These are phyloP conservation scores for Pythium biforme DNA, from an alignment of 352 stramenopile genomes.

Conservation along the genomic window DNA sequence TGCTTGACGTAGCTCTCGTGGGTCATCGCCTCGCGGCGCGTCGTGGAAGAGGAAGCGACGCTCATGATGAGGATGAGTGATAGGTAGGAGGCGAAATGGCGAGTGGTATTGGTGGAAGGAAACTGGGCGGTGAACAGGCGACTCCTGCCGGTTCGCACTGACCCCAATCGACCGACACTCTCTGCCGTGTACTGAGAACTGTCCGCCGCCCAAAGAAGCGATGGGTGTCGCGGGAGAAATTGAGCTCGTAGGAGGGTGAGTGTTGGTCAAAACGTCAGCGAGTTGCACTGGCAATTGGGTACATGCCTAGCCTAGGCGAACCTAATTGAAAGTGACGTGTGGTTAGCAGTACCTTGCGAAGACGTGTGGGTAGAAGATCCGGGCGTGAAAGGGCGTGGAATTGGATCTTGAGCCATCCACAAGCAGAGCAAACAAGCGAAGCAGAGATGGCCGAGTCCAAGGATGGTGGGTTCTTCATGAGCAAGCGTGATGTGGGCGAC, in stretches of 20 bases:
- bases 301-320: conserved; percentile 7
- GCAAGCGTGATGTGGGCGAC: conserved; percentile 17
- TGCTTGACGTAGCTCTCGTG: conserved; percentile 20
- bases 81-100: neutral
- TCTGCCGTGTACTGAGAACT: neutral
- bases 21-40: neutral
- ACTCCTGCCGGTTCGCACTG: neutral
- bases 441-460: conserved; percentile 27
- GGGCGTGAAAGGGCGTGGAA: conserved; percentile 17
- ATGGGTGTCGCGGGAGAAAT: neutral
- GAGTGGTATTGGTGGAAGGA: neutral
- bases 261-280: conserved; percentile 16
- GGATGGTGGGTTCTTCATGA: conserved; percentile 28
- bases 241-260: conserved; percentile 1
- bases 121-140: neutral
- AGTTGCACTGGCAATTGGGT: conserved; percentile 15
- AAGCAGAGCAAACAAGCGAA: neutral
- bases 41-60: conserved; percentile 3
- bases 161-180: conserved; percentile 1
- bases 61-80: neutral
- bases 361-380: conserved; percentile 13
- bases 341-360: neutral
- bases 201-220: conserved; percentile 4
- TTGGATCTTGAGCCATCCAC: neutral
- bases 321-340: neutral